phyloP scores from a whole-genome alignment of 129 eudicot species.

The Erigeron canadensis region DNA sequence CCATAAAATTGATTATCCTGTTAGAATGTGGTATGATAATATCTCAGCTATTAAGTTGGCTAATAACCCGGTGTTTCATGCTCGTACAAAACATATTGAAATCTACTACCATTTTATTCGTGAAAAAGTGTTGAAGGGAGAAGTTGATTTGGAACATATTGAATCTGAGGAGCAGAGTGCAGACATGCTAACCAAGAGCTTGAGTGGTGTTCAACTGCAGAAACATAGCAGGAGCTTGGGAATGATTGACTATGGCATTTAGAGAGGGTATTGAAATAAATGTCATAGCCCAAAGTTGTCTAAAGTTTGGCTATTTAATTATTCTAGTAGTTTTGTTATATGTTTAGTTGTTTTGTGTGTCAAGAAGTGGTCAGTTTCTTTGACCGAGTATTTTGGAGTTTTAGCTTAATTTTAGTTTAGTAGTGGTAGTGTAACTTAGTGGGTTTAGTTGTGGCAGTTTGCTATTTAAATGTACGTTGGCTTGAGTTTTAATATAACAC shows the following conservation, averaged over 20 bases:
- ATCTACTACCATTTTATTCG: background rate
- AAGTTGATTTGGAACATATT: background rate
- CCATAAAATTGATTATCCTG: background rate
- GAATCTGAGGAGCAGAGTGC: background rate
- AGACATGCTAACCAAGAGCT: background rate
- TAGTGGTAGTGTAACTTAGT: too few species aligned
- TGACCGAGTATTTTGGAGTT: too few species aligned
- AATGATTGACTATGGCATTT: background rate
- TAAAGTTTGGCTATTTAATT: too few species aligned
- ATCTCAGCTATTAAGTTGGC: constrained; percentile 1
- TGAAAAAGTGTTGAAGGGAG: background rate
- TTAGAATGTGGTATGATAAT: background rate
- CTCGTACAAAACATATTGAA: constrained; percentile 2
- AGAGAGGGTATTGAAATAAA: background rate
- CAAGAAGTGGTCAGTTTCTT: too few species aligned
- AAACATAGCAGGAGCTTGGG: background rate
- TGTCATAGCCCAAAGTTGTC: too few species aligned
- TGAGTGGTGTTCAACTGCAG: background rate
- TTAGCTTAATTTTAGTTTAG: too few species aligned
- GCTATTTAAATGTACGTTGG: too few species aligned
- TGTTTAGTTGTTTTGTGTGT: too few species aligned
- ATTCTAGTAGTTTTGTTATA: too few species aligned
- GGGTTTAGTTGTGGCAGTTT: too few species aligned
- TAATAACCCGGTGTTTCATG: constrained; percentile 10
- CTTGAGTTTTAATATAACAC: too few species aligned